Percentiles rank a stretch among this genome's conserved stretches.
Conservation (phyloP, 768 basidiomycete species). For the Serendipita sp. region DNA sequence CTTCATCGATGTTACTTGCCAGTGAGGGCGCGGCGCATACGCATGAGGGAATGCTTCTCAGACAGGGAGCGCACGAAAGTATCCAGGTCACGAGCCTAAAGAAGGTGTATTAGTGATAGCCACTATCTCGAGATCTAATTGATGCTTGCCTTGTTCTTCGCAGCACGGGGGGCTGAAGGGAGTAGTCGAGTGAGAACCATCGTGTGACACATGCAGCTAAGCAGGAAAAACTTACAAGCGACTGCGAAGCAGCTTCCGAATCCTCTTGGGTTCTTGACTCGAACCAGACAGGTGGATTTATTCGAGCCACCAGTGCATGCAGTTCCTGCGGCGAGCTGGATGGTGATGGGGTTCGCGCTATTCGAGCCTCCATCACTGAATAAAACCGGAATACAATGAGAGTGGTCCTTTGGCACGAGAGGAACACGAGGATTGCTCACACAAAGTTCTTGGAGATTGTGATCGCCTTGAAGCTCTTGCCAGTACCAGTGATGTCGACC, state of each 20-base stretch:
- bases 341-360: background rate
- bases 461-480: background rate
- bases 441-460: background rate
- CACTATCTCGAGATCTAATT: too few relatives aligned
- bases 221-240: background rate
- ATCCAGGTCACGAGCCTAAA: too few relatives aligned
- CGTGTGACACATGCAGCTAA: too few relatives aligned
- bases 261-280: background rate
- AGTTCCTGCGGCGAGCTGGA: background rate
- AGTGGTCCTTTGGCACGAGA: background rate
- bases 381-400: background rate
- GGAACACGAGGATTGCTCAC: background rate
- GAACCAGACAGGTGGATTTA: background rate
- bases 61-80: too few relatives aligned
- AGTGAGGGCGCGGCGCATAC: too few relatives aligned
- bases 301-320: background rate
- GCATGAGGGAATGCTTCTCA: too few relatives aligned
- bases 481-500: background rate
- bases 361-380: background rate
- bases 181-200: too few relatives aligned
- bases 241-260: constrained; percentile 1
- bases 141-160: too few relatives aligned
- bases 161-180: too few relatives aligned
- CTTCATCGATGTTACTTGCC: too few relatives aligned
- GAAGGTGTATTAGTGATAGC: too few relatives aligned